These are phyloP conservation scores for Ganoderma resinaceum DNA, from an alignment of 1,284 basidiomycete species.

Conservation along the genomic window DNA sequence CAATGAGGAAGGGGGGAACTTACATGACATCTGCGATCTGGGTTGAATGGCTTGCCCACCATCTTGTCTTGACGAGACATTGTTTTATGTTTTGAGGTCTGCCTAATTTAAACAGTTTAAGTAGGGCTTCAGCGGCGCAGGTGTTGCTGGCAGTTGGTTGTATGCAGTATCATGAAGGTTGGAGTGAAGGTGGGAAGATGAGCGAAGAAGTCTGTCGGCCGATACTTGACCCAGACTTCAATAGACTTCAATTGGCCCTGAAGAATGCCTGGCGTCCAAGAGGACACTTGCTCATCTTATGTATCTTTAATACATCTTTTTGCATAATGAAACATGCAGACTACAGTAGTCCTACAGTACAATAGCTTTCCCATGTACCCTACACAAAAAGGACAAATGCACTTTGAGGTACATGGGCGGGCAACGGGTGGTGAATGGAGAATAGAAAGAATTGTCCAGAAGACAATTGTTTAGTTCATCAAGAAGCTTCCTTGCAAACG, in stretches of 20 bases:
- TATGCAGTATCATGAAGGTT: neutral
- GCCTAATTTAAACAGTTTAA: neutral
- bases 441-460: neutral
- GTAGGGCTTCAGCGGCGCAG: neutral
- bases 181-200: neutral
- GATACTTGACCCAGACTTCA: too few species aligned
- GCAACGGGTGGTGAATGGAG: neutral
- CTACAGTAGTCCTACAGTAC: neutral
- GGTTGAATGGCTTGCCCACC: constrained; percentile 24
- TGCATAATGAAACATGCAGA: neutral
- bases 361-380: neutral
- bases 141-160: neutral
- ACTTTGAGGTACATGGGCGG: neutral
- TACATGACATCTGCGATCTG: constrained; percentile 31
- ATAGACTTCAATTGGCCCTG: too few species aligned
- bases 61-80: constrained; percentile 19
- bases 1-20: constrained; percentile 2
- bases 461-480: too few species aligned
- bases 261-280: too few species aligned
- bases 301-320: neutral
- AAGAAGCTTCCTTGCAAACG: neutral
- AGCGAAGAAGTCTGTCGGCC: neutral
- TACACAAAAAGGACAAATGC: neutral
- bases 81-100: neutral
- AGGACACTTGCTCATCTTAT: neutral